phyloP scores from a whole-genome alignment of 1,284 basidiomycete species.

The Caloboletus firmus region DNA sequence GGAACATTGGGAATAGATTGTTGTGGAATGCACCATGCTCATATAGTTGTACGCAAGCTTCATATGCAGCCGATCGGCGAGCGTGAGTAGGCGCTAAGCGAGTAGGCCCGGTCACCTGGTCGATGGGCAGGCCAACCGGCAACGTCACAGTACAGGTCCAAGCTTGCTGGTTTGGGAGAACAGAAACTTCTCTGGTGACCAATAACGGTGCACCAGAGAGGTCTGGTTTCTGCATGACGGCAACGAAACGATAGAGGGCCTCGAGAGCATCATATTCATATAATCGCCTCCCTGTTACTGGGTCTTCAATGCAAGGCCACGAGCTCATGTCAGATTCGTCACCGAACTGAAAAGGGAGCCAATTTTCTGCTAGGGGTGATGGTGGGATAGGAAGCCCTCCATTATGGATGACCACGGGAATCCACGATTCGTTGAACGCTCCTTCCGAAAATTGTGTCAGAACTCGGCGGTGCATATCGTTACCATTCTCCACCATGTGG shows the following conservation, averaged over 20 bases:
- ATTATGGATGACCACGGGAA: constrained; percentile 40
- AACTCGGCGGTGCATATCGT: constrained; percentile 53
- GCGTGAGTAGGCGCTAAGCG: constrained; percentile 52
- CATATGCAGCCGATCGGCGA: constrained; percentile 55
- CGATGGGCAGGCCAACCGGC: constrained; percentile 42
- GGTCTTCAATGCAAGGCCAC: constrained; percentile 42
- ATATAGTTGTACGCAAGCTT: constrained; percentile 53
- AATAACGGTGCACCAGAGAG: constrained; percentile 41
- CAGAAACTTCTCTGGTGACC: constrained; percentile 28
- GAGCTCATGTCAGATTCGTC: constrained; percentile 44
- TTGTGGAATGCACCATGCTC: constrained; percentile 51
- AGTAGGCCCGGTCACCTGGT: constrained; percentile 45
- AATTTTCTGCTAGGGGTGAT: constrained; percentile 40
- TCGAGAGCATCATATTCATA: constrained; percentile 53
- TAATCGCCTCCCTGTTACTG: constrained; percentile 57
- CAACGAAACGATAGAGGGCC: constrained; percentile 54
- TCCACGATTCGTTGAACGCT: constrained; percentile 42
- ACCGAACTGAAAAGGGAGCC: constrained; percentile 46
- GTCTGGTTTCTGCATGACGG: constrained; percentile 19
- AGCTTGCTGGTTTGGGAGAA: constrained; percentile 9
- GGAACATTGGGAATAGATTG: constrained; percentile 45
- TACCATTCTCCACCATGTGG: constrained; percentile 61
- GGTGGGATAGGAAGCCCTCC: constrained; percentile 49
- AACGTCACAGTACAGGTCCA: constrained; percentile 54
- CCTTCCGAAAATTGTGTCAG: constrained; percentile 39